Evolutionary conservation across 805 yeast species (phyloP).

Genomic region (Schizosaccharomyces japonicus): DNA sequence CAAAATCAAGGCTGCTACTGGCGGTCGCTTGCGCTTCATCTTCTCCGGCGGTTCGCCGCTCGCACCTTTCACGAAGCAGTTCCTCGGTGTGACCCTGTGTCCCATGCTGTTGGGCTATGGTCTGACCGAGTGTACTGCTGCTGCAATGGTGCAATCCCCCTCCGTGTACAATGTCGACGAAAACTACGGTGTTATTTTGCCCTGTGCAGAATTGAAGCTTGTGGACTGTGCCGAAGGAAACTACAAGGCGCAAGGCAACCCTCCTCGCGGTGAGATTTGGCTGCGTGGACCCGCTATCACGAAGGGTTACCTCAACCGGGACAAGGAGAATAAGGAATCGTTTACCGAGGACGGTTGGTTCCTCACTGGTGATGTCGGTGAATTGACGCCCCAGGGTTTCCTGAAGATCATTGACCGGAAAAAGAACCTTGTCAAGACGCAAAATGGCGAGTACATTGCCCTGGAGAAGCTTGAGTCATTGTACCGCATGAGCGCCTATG

Average conservation of each 20-base stretch:
- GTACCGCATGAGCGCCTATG: slow-evolving; percentile 60
- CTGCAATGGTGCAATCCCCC: slow-evolving; percentile 47
- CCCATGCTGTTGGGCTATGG: slow-evolving; percentile 92
- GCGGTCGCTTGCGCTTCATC: slow-evolving; percentile 52
- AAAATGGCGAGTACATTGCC: slow-evolving; percentile 93
- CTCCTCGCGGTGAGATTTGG: slow-evolving; percentile 81
- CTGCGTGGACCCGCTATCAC: slow-evolving; percentile 53
- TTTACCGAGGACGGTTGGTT: slow-evolving; percentile 80
- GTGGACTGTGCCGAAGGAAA: slow-evolving; percentile 82
- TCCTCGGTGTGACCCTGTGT: slow-evolving; percentile 48
- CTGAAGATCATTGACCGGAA: slow-evolving; percentile 73
- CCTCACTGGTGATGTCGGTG: slow-evolving; percentile 88
- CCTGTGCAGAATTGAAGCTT: slow-evolving; percentile 66
- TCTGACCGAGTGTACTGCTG: slow-evolving; percentile 87
- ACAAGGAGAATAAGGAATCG: slow-evolving; percentile 55
- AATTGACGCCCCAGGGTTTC: slow-evolving; percentile 64
- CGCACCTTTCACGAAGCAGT: slow-evolving; percentile 54
- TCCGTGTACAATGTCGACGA: slow-evolving; percentile 40
- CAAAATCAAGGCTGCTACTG: slow-evolving; percentile 79
- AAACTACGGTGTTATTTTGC: slow-evolving; percentile 65
- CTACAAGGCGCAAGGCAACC: slow-evolving; percentile 65
- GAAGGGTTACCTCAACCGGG: slow-evolving; percentile 59
- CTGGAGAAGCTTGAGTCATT: slow-evolving; percentile 79
- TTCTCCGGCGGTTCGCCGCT: slow-evolving; percentile 88
- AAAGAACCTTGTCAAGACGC: slow-evolving; percentile 86